These are phyloP conservation scores for Lodderomyces oxycetoniae DNA, from an alignment of 1,139 yeast species.

Conservation along the genomic window DNA sequence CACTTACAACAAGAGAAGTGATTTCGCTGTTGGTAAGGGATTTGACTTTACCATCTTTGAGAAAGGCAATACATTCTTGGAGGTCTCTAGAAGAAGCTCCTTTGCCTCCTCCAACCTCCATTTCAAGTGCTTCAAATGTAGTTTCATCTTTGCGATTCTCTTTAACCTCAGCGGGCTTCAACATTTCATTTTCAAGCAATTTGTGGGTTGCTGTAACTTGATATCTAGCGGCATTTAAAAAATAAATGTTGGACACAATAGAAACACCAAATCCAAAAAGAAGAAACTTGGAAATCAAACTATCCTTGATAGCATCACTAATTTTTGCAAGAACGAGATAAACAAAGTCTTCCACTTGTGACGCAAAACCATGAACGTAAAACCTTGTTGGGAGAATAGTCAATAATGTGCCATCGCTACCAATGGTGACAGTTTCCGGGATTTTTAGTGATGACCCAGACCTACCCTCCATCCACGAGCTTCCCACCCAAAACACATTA, in stretches of 20 bases:
- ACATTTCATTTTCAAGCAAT: slow-evolving; percentile 39
- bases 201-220: slow-evolving; percentile 43
- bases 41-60: slow-evolving; percentile 71
- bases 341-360: slow-evolving; percentile 63
- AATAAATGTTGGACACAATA: slow-evolving; percentile 74
- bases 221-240: slow-evolving; percentile 70
- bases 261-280: slow-evolving; percentile 72
- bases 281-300: slow-evolving; percentile 71
- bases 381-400: slow-evolving; percentile 64
- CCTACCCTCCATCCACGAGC: slow-evolving; percentile 62
- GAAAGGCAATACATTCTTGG: slow-evolving; percentile 58
- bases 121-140: too few relatives aligned
- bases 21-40: slow-evolving; percentile 70
- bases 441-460: too few relatives aligned
- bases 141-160: too few relatives aligned
- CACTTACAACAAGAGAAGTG: slow-evolving; percentile 61
- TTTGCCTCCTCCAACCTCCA: slow-evolving; percentile 25
- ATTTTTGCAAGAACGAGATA: slow-evolving; percentile 51
- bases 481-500: slow-evolving; percentile 72
- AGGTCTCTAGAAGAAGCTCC: slow-evolving; percentile 31
- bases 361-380: slow-evolving; percentile 59
- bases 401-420: slow-evolving; percentile 53
- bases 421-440: too few relatives aligned
- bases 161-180: too few relatives aligned
- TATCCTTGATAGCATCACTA: slow-evolving; percentile 76